Percentiles rank a stretch among this genome's conserved stretches.
Evolutionary conservation across 371 early-diverging fungal genomes (phyloP).

Genomic region (Mortierella sp.): DNA sequence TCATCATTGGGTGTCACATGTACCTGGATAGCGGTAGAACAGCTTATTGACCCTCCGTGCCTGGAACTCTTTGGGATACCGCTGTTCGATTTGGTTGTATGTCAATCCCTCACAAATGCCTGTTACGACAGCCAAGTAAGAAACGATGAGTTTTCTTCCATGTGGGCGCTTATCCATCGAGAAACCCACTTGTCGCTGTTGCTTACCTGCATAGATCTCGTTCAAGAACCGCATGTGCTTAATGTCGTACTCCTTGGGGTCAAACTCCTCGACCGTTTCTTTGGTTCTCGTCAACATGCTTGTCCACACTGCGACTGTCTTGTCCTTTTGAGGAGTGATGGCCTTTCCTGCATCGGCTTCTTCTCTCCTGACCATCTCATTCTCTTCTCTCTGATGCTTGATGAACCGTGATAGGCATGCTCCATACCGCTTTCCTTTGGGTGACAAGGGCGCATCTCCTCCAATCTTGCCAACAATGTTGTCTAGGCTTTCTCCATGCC

Average conservation of each 20-base stretch:
- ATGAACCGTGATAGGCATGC: constrained; percentile 75
- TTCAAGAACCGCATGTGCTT: constrained; percentile 79
- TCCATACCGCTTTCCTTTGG: constrained; percentile 70
- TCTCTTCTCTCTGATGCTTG: constrained; percentile 36
- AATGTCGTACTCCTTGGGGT: constrained; percentile 73
- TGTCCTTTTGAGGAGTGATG: constrained; percentile 44
- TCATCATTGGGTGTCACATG: not conserved
- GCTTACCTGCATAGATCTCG: constrained; percentile 79
- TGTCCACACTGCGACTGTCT: constrained; percentile 76
- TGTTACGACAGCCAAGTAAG: not conserved
- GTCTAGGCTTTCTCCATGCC: constrained; percentile 83
- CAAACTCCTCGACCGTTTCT: constrained; percentile 76
- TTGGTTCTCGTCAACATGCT: constrained; percentile 78
- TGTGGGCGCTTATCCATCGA: too few species aligned
- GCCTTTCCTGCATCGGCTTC: constrained; percentile 52
- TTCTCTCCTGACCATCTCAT: constrained; percentile 24
- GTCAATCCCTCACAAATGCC: constrained; percentile 70
- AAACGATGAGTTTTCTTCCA: not conserved
- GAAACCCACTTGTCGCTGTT: too few species aligned
- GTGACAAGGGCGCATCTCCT: constrained; percentile 82
- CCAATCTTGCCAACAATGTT: constrained; percentile 68
- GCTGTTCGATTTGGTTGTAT: constrained; percentile 72
- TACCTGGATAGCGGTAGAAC: constrained; percentile 84
- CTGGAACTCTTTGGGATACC: constrained; percentile 73
- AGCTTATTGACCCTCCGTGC: constrained; percentile 78